phyloP scores from a whole-genome alignment of 768 basidiomycete species.

The Antrodiella citrinella region DNA sequence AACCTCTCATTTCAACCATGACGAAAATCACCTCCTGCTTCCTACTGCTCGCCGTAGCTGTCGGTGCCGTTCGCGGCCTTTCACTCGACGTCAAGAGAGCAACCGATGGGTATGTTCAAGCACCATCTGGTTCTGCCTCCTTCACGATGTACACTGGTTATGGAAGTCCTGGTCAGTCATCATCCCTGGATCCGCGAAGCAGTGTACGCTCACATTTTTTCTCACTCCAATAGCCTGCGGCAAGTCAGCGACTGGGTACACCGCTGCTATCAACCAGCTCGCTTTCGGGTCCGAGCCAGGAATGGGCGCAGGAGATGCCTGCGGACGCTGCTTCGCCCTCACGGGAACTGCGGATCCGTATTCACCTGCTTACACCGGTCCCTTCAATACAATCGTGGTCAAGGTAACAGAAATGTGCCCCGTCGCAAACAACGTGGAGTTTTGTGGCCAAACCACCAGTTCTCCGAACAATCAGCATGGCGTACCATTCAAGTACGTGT shows the following conservation, averaged over 20 bases:
- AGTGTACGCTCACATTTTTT: too few species aligned
- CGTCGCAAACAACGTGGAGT: slow-evolving; percentile 38
- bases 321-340: slow-evolving; percentile 52
- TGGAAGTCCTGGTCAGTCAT: slow-evolving; percentile 38
- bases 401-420: slow-evolving; percentile 42
- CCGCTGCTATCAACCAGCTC: slow-evolving; percentile 51
- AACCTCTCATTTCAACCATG: not conserved
- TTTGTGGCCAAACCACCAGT: slow-evolving; percentile 43
- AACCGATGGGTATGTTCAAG: slow-evolving; percentile 46
- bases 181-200: too few species aligned
- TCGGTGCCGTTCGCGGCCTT: not conserved
- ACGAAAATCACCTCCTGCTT: slow-evolving; percentile 4
- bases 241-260: slow-evolving; percentile 37
- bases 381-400: slow-evolving; percentile 47
- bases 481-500: slow-evolving; percentile 40
- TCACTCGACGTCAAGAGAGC: slow-evolving; percentile 20
- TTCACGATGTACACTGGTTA: slow-evolving; percentile 53
- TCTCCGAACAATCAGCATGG: slow-evolving; percentile 35
- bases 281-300: slow-evolving; percentile 45
- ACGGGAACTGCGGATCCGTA: slow-evolving; percentile 44
- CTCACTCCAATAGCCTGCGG: slow-evolving; percentile 46
- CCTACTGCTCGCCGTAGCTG: slow-evolving; percentile 3
- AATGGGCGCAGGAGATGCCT: slow-evolving; percentile 47
- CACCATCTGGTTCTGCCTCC: slow-evolving; percentile 41
- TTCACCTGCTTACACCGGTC: slow-evolving; percentile 40